phyloP scores from a whole-genome alignment of 495 filamentous ascomycete species.

The Aspergillus bridgeri region DNA sequence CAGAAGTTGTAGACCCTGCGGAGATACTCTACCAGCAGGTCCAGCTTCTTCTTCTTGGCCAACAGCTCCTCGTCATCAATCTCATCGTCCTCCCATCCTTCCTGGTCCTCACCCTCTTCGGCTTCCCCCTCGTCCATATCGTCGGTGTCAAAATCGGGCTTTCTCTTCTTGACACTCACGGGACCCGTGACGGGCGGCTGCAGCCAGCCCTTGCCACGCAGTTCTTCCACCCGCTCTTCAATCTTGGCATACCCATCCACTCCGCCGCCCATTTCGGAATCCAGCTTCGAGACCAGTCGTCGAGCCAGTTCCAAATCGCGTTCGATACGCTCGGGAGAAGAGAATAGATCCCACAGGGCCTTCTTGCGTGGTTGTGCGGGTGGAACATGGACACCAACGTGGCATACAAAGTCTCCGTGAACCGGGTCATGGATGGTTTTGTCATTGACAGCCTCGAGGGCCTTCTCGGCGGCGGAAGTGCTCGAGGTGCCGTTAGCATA shows the following conservation, averaged over 20 bases:
- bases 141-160: slow-evolving; percentile 59
- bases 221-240: slow-evolving; percentile 78
- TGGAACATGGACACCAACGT: slow-evolving; percentile 92
- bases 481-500: slow-evolving; percentile 23
- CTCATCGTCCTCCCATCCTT: slow-evolving; percentile 78
- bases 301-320: slow-evolving; percentile 77
- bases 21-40: slow-evolving; percentile 93
- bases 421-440: slow-evolving; percentile 93
- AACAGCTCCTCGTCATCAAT: slow-evolving; percentile 85
- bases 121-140: slow-evolving; percentile 68
- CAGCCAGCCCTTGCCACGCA: slow-evolving; percentile 69
- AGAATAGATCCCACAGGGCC: slow-evolving; percentile 94
- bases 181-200: slow-evolving; percentile 62
- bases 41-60: slow-evolving; percentile 91
- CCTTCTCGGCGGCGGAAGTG: slow-evolving; percentile 67
- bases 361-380: slow-evolving; percentile 87
- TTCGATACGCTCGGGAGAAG: slow-evolving; percentile 80
- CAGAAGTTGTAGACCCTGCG: slow-evolving; percentile 97
- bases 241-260: slow-evolving; percentile 72
- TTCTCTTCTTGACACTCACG: slow-evolving; percentile 55
- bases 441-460: slow-evolving; percentile 87
- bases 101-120: slow-evolving; percentile 66
- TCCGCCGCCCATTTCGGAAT: slow-evolving; percentile 66
- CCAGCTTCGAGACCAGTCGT: slow-evolving; percentile 73
- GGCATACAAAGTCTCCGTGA: slow-evolving; percentile 92